Conservation (phyloP, 257 asterid species). For the Nicotiana paniculata region DNA sequence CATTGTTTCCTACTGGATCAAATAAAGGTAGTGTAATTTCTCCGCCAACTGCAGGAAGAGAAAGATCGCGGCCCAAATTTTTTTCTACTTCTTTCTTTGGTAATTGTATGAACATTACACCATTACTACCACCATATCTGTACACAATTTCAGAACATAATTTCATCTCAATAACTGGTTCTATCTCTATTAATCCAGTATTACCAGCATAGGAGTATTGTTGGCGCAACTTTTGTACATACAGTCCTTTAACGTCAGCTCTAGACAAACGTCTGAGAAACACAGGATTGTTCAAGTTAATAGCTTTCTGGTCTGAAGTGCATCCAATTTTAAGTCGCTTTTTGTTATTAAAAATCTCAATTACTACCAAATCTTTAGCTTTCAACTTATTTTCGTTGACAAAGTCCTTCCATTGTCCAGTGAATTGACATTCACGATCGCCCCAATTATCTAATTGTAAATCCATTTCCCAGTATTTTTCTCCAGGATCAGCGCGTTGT, state of each 20-base stretch:
- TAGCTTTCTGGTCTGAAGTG: neutral
- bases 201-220: neutral
- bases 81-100: neutral
- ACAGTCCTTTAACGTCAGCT: neutral
- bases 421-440: neutral
- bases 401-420: constrained; percentile 2
- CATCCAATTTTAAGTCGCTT: neutral
- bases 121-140: neutral
- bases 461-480: neutral
- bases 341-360: neutral
- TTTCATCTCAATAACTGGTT: neutral
- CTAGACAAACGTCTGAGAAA: neutral
- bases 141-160: neutral
- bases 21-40: neutral
- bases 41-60: constrained; percentile 1
- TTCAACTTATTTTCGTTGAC: neutral
- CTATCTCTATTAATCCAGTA: constrained; percentile 1
- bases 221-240: neutral
- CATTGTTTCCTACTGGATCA: neutral
- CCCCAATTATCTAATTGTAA: neutral
- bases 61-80: neutral
- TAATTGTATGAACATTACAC: neutral
- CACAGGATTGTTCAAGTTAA: neutral
- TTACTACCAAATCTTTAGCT: neutral
- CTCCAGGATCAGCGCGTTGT: neutral